Evolutionary conservation across 768 basidiomycete genomes (phyloP).

Genomic region (Cystofilobasidium capitatum): DNA sequence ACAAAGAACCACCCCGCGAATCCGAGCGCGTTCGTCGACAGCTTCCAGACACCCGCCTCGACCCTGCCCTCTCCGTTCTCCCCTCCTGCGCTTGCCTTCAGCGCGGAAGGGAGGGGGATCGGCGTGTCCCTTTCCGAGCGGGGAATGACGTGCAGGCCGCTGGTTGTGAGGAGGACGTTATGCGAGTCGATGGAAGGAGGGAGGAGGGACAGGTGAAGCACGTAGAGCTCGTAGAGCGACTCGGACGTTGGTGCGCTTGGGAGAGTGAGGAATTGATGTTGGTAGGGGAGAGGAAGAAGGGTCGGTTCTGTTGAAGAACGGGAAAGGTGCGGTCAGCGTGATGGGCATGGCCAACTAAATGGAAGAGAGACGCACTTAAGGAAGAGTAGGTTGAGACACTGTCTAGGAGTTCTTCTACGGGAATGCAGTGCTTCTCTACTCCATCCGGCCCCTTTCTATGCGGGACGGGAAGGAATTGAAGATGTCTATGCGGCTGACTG

Average conservation of each 20-base stretch:
- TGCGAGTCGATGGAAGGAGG: conserved; percentile 4
- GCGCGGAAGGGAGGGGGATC: background rate
- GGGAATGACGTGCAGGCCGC: conserved; percentile 16
- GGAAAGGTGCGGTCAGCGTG: background rate
- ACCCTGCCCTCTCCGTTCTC: background rate
- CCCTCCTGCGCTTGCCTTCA: background rate
- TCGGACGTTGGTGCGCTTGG: background rate
- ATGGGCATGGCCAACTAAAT: background rate
- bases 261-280: conserved; percentile 5
- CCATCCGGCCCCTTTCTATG: background rate
- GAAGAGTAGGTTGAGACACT: background rate
- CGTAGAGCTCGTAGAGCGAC: conserved; percentile 7
- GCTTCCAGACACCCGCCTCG: background rate
- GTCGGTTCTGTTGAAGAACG: background rate
- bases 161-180: conserved; percentile 13
- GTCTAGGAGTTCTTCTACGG: conserved; percentile 10
- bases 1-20: conserved; percentile 20
- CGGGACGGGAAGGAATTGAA: conserved; percentile 15
- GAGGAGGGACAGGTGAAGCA: conserved; percentile 8
- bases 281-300: conserved; percentile 17
- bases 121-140: conserved; percentile 8
- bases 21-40: conserved; percentile 15
- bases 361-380: background rate
- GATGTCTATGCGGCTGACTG: conserved; percentile 21
- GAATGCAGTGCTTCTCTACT: background rate